A percentile compares a stretch with the other conserved stretches of the same genome.
These are phyloP conservation scores for Xylariales sp. DNA, from an alignment of 2,329 filamentous ascomycete genomes.

Conservation along the genomic window DNA sequence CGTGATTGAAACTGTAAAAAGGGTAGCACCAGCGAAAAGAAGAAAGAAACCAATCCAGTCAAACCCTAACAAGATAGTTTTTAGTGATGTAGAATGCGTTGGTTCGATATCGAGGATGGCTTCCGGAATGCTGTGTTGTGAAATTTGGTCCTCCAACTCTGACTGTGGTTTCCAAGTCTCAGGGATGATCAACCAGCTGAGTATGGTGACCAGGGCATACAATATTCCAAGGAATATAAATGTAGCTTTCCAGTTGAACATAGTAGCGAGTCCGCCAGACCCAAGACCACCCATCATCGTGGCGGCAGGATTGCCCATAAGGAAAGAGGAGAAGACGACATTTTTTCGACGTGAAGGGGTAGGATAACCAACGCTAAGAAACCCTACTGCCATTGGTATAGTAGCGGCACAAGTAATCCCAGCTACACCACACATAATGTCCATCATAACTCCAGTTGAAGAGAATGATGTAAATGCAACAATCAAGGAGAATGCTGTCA, in stretches of 20 bases:
- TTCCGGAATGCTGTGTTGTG: too few relatives aligned
- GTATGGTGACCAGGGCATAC: slow-evolving; percentile 19
- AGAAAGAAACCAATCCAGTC: slow-evolving; percentile 25
- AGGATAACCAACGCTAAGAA: slow-evolving; percentile 25
- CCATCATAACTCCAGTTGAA: slow-evolving; percentile 21
- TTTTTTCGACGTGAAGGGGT: slow-evolving; percentile 25
- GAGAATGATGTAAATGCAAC: slow-evolving; percentile 21
- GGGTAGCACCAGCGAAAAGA: slow-evolving; percentile 21
- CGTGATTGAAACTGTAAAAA: slow-evolving; percentile 25
- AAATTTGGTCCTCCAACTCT: too few relatives aligned
- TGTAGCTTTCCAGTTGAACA: slow-evolving; percentile 24
- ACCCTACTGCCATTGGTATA: slow-evolving; percentile 24
- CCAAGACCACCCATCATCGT: slow-evolving; percentile 28
- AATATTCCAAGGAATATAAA: slow-evolving; percentile 24
- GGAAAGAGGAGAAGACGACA: slow-evolving; percentile 26
- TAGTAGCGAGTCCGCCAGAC: slow-evolving; percentile 22
- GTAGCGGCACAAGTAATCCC: slow-evolving; percentile 27
- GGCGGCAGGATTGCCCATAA: slow-evolving; percentile 26
- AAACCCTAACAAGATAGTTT: slow-evolving; percentile 17
- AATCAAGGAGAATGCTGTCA: slow-evolving; percentile 22
- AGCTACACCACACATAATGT: slow-evolving; percentile 23
- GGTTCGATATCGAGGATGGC: too few relatives aligned
- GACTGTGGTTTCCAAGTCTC: too few relatives aligned
- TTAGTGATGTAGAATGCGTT: too few relatives aligned
- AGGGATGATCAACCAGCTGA: slow-evolving; percentile 22